Evolutionary conservation across 1,284 basidiomycete genomes (phyloP).

Genomic region (Erythrobasidium hasegawianum): DNA sequence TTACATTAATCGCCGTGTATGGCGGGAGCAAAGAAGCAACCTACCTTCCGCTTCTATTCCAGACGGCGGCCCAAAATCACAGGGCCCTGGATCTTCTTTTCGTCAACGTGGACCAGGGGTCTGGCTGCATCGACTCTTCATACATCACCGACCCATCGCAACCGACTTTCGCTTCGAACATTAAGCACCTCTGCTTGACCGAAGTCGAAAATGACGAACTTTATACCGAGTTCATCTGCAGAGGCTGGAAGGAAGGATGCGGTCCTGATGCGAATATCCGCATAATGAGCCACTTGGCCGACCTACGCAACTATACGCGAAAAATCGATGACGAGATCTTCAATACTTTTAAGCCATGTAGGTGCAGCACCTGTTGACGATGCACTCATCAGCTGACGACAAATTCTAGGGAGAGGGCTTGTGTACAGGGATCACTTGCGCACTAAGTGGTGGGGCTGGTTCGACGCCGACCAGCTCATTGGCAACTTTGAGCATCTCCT

Average conservation of each 20-base stretch:
- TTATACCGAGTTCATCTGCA: background rate
- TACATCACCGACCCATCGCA: background rate
- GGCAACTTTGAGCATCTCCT: background rate
- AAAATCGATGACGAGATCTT: background rate
- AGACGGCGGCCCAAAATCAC: background rate
- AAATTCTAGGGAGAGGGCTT: background rate
- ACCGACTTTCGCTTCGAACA: background rate
- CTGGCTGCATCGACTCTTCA: background rate
- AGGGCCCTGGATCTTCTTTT: background rate
- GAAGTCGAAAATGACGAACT: background rate
- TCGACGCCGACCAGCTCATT: background rate
- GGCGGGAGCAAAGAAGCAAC: background rate
- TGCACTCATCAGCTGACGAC: background rate
- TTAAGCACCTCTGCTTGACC: constrained; percentile 8
- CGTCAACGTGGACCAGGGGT: constrained; percentile 2
- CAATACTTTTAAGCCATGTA: constrained; percentile 10
- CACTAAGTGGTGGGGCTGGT: constrained; percentile 5
- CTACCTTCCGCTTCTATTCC: background rate
- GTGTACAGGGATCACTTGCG: constrained; percentile 1
- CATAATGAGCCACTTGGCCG: background rate
- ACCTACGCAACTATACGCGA: background rate
- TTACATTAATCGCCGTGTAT: background rate
- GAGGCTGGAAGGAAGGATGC: constrained; percentile 5
- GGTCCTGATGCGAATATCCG: background rate
- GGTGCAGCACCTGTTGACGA: background rate